Evolutionary conservation across 2,329 filamentous ascomycete species (phyloP), one percentile per base, ranked within the genome.

Genomic region (Hymenoscyphus scutula): DNA sequence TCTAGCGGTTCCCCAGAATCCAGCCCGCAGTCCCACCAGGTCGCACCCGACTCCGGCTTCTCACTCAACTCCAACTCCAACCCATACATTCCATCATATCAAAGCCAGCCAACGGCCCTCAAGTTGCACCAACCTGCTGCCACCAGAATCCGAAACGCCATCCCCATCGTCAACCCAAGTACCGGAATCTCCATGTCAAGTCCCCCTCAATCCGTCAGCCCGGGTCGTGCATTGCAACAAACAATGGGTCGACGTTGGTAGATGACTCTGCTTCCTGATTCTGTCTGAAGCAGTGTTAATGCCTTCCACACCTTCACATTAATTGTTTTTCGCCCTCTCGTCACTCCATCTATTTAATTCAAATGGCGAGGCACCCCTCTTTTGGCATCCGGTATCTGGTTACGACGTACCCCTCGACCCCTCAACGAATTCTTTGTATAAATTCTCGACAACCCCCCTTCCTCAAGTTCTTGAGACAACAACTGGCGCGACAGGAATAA

Each of bases 101-200:
- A 90, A 72, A 82, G 79, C 76, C 89, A 87, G 72, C 86, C 82
- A 64, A 77, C 79, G 66, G 86, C 77, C 82, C 71, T 94, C 71
- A 97, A 96, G 80, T 82, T 96, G 66, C 92, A 97, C 78, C 94
- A 97, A 81, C 92, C 93, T 65, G 84, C 93, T 65, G 91, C 93
- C 65, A 91, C 93, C 67, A 91, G 95, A 70, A 87, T 89, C 63
- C 91, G 92, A 77, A 98, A 97, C 77, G 92, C 95, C 73, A 98
- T 98, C 70, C 94, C 94, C 64, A 99, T 99, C 76, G 91, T 98
- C 78, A 96, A 99, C 82, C 95, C 95, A 60, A 90, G 86, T 70
- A 97, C 94, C 62, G 92, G 95, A 74, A 87, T 92, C 76, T 85
- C 87, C 73, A 89, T 97, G 81, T 88, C 92, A 62, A 96, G 92